Percentiles rank a stretch among this genome's conserved stretches.
Conservation (phyloP, 495 filamentous ascomycete genomes). For the Sabuloglossum arenarium region DNA sequence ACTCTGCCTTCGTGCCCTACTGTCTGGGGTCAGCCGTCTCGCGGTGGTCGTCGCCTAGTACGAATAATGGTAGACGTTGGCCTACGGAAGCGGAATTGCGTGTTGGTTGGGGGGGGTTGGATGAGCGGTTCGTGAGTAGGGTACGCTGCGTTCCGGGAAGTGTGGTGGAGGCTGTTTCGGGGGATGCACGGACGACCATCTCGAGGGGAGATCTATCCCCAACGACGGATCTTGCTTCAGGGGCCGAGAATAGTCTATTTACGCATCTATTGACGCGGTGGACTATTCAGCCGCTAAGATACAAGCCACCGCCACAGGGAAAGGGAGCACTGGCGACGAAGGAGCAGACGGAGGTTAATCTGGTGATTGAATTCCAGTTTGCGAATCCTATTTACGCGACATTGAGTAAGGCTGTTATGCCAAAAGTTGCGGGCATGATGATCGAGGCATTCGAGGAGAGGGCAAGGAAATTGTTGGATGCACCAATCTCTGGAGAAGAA, state of each 20-base stretch:
- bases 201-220: conserved; percentile 8
- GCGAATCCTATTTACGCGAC: conserved; percentile 64
- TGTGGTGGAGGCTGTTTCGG: conserved; percentile 63
- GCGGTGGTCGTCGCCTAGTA: conserved; percentile 25
- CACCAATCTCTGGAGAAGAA: background rate
- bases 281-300: conserved; percentile 33
- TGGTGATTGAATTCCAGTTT: conserved; percentile 65
- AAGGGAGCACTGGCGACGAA: background rate
- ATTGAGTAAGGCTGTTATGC: conserved; percentile 57
- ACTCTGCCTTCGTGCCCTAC: conserved; percentile 72
- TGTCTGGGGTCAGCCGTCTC: conserved; percentile 54
- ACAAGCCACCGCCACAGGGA: conserved; percentile 10
- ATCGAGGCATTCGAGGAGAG: conserved; percentile 82
- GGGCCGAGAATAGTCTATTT: background rate
- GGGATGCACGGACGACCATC: conserved; percentile 27
- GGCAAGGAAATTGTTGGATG: conserved; percentile 36
- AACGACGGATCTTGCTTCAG: background rate
- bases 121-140: conserved; percentile 56
- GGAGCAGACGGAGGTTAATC: conserved; percentile 43
- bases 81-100: conserved; percentile 60
- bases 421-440: conserved; percentile 70
- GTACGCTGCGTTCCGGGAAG: conserved; percentile 48
- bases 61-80: conserved; percentile 24
- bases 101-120: conserved; percentile 64
- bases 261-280: conserved; percentile 59